Evolutionary conservation across 139 green algal genomes (phyloP).

Genomic region (Volvox africanus): DNA sequence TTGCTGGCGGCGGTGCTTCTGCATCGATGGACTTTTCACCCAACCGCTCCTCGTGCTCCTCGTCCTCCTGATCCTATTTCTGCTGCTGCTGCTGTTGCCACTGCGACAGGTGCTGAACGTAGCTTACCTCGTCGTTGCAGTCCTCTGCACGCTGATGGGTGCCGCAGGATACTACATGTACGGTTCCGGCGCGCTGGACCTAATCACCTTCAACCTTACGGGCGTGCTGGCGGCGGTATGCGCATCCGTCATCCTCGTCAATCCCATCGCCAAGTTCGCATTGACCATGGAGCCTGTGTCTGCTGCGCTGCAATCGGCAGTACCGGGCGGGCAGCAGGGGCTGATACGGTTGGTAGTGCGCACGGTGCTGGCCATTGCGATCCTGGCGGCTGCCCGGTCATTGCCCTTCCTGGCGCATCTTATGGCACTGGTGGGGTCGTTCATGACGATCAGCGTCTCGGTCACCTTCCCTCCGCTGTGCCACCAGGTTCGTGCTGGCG

Average conservation of each 20-base stretch:
- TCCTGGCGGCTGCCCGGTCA: conserved; percentile 56
- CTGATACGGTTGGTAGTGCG: conserved; percentile 51
- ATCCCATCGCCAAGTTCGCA: conserved; percentile 78
- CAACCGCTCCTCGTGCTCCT: too few relatives aligned
- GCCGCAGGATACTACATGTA: conserved; percentile 74
- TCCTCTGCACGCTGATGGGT: conserved; percentile 69
- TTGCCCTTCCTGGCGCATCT: conserved; percentile 72
- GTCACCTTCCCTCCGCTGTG: conserved; percentile 71
- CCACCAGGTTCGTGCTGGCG: conserved; percentile 51
- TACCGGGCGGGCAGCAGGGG: conserved; percentile 25
- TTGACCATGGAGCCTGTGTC: conserved; percentile 79
- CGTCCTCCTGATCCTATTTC: too few relatives aligned
- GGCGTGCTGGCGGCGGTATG: conserved; percentile 56
- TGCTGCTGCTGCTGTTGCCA: too few relatives aligned
- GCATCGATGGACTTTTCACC: too few relatives aligned
- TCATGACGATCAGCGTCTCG: conserved; percentile 67
- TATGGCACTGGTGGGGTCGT: conserved; percentile 69
- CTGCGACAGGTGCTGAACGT: conserved; percentile 67
- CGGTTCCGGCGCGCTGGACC: conserved; percentile 61
- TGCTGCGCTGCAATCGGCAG: conserved; percentile 10
- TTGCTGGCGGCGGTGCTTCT: too few relatives aligned
- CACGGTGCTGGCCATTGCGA: conserved; percentile 56
- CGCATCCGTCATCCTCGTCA: conserved; percentile 64
- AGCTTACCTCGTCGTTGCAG: conserved; percentile 66
- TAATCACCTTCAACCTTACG: conserved; percentile 74